phyloP scores from a whole-genome alignment of 225 moss, liverwort and hornwort species.

The Anthoceros angustus region DNA sequence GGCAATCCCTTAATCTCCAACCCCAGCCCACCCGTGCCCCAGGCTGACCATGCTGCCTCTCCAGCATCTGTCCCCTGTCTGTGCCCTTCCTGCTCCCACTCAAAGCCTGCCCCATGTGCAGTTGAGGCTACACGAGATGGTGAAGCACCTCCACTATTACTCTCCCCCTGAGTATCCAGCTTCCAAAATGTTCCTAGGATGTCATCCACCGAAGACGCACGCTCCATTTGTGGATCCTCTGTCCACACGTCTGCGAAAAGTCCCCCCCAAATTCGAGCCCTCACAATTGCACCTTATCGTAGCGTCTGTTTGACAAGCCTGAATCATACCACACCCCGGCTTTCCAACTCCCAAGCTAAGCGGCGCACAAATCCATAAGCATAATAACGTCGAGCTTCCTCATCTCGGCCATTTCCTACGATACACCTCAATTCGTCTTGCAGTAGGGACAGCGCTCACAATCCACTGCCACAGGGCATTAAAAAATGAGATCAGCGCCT shows the following conservation, averaged over 20 bases:
- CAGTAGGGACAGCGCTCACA: conserved; percentile 3
- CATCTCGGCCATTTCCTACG: conserved; percentile 1
- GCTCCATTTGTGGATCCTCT: conserved; percentile 16
- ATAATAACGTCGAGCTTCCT: not conserved
- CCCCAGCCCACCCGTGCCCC: not conserved
- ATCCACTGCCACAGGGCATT: not conserved
- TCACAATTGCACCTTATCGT: no score
- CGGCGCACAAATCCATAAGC: no score
- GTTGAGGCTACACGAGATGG: not conserved
- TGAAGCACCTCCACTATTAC: not conserved
- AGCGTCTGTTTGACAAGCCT: no score
- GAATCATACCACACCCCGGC: no score
- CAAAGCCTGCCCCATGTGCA: not conserved
- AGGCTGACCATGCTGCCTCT: not conserved
- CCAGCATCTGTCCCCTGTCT: not conserved
- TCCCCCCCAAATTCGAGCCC: not conserved
- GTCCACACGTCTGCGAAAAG: not conserved
- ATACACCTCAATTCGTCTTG: not conserved
- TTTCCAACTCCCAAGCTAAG: no score
- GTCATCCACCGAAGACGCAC: conserved; percentile 29
- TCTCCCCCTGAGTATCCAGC: conserved; percentile 18
- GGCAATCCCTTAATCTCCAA: not conserved
- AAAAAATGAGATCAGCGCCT: not conserved
- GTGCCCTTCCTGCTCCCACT: not conserved
- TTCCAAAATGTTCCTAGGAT: conserved; percentile 39